Evolutionary conservation across 148 eudicot genomes (phyloP), one percentile per base, ranked within the genome.

Genomic region (Silene conica): DNA sequence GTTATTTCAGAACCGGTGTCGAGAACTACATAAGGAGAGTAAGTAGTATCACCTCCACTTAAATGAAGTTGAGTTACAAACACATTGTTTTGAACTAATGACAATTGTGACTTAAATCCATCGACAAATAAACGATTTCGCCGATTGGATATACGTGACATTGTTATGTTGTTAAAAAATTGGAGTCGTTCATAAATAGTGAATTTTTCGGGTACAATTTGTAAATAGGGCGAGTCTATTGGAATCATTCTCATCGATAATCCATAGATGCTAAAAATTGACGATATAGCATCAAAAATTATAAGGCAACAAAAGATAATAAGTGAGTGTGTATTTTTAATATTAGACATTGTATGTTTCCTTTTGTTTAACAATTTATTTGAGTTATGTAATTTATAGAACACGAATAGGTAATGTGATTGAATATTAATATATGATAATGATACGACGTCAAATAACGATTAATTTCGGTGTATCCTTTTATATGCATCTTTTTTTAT

Each of bases 221-320:
- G 65, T 41, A 75, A 21, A 20, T 75, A 41, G 2, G 34, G 72
- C 19, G 78, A 67, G 72, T 75, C 66, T 14, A 75, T 67, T 14
- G 78, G 78, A 52, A 75, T 75, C 78, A 75, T 75, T 67, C 25
- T 43, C 38, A 75, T 20, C 54, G 18, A 34, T 5, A 75, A 55
- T 16, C 65, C 63, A 41, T 75, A 41, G 25, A 34, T 75, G 22
- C 57, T 69, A 3, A 38, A 38, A 18, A 67, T 23, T 26, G 55
- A 10, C 8, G 52, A 57, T 38, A 38, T 38, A 38, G 8, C 43
- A 38, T 38, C 43, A 8, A 58, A 23, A 5, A 61, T 10, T 61
- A 7, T 21, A 58, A 61, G 26, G 26, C 0, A 5, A 2, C 1
- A 1, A 10, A 61, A 22, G 0, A 38, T 38, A 38, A 38, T 6